Evolutionary conservation across 352 stramenopile genomes (phyloP), one percentile per base, ranked within the genome.

Genomic region (Globisporangium takayamanum): DNA sequence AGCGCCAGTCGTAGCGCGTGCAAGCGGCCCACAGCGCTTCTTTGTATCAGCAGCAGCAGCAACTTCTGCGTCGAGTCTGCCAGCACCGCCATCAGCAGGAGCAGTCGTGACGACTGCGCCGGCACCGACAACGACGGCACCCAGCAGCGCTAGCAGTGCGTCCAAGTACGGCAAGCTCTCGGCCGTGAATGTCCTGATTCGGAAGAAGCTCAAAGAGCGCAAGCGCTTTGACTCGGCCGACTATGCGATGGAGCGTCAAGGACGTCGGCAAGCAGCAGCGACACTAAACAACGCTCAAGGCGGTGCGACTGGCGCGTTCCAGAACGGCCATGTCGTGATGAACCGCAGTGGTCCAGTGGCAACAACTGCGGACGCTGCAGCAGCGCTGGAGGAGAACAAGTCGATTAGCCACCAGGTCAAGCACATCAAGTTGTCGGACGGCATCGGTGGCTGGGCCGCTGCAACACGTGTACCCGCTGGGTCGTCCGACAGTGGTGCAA

Each of bases 191-290:
- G 72, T 94, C n/a, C 62, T 94, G 15, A 78, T 94, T 51, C 84
- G 83, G 25, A 84, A 82, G 11, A 86, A 91, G 49, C 57, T 94
- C 15, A 84, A 87, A 56, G 84, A 94, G 56, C 76, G 84, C 15
- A 91, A 94, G 49, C 79, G 80, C 5, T 92, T 94, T 30, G 82
- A 92, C 59, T 94, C 84, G 33, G 82, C 82, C 0, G 84, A 92
- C 62, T 89, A 94, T 60, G 66, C 70, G 3, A 87, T 90, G 78
- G 74, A 87, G 51, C 69, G 71, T 50, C 73, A 84, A n/a, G 67
- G 72, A 2, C 70, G 33, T 39, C 33, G 33, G 74, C 50, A 60
- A 45, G 20, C 54, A 14, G 57, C 25, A 26, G 47, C 41, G 15
- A 3, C 48, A 58, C 36, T 46, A 39, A 39, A 39, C 33, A 39